Evolutionary conservation across 176 grass and related monocot species (phyloP).

Genomic region (Oryza meridionalis): DNA sequence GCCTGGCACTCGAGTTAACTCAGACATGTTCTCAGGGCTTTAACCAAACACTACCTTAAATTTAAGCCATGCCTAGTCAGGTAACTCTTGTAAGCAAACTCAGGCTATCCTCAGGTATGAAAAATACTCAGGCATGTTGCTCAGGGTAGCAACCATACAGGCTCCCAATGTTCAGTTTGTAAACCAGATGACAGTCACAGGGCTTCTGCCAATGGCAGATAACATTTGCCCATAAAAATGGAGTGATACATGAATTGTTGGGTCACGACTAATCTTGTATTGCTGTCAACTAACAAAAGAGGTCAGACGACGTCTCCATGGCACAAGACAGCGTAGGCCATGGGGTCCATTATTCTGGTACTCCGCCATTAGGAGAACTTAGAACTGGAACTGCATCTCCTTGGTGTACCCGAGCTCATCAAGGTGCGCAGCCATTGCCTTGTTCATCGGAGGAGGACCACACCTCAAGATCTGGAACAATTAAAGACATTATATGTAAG

Average conservation of each 20-base stretch:
- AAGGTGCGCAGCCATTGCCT: constrained; percentile 82
- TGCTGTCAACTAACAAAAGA: constrained; percentile 22
- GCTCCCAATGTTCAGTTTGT: constrained; percentile 23
- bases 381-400: constrained; percentile 99
- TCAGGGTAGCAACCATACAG: too few species aligned
- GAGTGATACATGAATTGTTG: background rate
- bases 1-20: too few species aligned
- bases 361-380: background rate
- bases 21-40: too few species aligned
- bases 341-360: constrained; percentile 30
- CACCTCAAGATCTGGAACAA: constrained; percentile 82
- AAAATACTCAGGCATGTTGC: too few species aligned
- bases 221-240: constrained; percentile 25
- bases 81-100: too few species aligned
- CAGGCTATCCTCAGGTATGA: too few species aligned
- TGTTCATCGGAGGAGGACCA: constrained; percentile 98
- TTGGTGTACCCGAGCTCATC: constrained; percentile 87
- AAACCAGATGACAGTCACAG: constrained; percentile 16
- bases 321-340: background rate
- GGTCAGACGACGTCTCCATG: background rate
- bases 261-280: background rate
- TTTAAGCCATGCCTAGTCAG: too few species aligned
- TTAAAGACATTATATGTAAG: background rate
- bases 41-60: too few species aligned
- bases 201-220: background rate